These are phyloP conservation scores for Alliaria petiolata DNA, from an alignment of 345 rosid genomes.

Conservation along the genomic window DNA sequence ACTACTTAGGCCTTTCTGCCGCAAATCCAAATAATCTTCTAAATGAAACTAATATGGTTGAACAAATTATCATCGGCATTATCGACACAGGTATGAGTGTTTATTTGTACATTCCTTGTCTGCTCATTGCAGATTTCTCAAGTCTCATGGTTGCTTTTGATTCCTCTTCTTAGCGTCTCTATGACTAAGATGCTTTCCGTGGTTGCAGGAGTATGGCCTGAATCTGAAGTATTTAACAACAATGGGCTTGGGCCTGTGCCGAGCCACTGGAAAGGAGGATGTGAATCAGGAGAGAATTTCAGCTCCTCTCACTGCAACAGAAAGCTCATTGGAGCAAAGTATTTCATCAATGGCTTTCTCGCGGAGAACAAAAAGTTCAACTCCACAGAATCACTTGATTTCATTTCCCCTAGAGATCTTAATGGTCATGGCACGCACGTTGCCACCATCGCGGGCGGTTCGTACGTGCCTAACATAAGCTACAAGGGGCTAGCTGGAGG, in stretches of 20 bases:
- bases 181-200: no score
- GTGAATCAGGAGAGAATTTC: constrained; percentile 17
- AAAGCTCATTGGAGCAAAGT: constrained; percentile 53
- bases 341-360: constrained; percentile 40
- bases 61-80: constrained; percentile 20
- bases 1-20: constrained; percentile 33
- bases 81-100: constrained; percentile 26
- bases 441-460: constrained; percentile 42
- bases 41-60: constrained; percentile 26
- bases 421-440: constrained; percentile 51
- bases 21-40: constrained; percentile 13
- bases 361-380: constrained; percentile 38
- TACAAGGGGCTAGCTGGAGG: constrained; percentile 45
- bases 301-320: constrained; percentile 25
- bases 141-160: no score
- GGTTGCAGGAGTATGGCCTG: no score
- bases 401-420: constrained; percentile 45
- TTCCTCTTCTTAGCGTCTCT: no score
- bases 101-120: no score
- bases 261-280: no score
- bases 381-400: constrained; percentile 26
- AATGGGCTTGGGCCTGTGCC: no score
- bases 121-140: no score
- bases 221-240: no score
- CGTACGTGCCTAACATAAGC: constrained; percentile 36